These are phyloP conservation scores for Naganishia vaughanmartiniae DNA, from an alignment of 768 basidiomycete genomes.

Conservation along the genomic window DNA sequence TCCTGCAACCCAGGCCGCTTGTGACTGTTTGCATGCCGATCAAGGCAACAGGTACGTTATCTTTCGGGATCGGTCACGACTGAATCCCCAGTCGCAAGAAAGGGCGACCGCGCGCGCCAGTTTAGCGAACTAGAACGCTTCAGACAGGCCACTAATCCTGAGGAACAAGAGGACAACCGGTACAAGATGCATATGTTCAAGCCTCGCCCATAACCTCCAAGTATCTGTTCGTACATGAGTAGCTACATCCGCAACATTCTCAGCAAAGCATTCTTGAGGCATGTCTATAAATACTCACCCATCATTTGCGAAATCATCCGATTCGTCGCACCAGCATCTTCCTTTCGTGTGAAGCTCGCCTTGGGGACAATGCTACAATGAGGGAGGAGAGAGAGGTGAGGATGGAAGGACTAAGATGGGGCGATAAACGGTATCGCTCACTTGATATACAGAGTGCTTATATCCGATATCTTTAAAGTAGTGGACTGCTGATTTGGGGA, in stretches of 20 bases:
- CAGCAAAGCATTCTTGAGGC: slow-evolving; percentile 5
- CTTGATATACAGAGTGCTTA: slow-evolving; percentile 89
- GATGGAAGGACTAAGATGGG: too few species aligned
- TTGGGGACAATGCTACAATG: slow-evolving; percentile 50
- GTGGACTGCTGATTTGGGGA: slow-evolving; percentile 85
- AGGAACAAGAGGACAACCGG: not conserved
- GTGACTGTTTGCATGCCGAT: too few species aligned
- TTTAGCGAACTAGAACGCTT: too few species aligned
- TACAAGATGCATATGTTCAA: not conserved
- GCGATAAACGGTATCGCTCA: too few species aligned
- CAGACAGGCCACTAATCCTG: too few species aligned
- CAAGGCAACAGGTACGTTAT: too few species aligned
- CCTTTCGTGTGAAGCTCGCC: slow-evolving; percentile 63
- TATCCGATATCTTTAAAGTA: slow-evolving; percentile 96
- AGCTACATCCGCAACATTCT: slow-evolving; percentile 56
- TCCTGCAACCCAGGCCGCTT: too few species aligned
- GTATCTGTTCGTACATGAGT: slow-evolving; percentile 80
- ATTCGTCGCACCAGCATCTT: slow-evolving; percentile 79
- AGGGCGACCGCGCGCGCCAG: too few species aligned
- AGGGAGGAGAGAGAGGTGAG: not conserved
- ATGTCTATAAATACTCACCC: slow-evolving; percentile 39
- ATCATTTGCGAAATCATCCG: slow-evolving; percentile 66
- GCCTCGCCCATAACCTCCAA: slow-evolving; percentile 53
- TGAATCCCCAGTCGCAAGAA: too few species aligned
- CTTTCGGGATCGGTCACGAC: too few species aligned